These are phyloP conservation scores for Trichoderma parareesei DNA, from an alignment of 495 filamentous ascomycete genomes.

Conservation along the genomic window DNA sequence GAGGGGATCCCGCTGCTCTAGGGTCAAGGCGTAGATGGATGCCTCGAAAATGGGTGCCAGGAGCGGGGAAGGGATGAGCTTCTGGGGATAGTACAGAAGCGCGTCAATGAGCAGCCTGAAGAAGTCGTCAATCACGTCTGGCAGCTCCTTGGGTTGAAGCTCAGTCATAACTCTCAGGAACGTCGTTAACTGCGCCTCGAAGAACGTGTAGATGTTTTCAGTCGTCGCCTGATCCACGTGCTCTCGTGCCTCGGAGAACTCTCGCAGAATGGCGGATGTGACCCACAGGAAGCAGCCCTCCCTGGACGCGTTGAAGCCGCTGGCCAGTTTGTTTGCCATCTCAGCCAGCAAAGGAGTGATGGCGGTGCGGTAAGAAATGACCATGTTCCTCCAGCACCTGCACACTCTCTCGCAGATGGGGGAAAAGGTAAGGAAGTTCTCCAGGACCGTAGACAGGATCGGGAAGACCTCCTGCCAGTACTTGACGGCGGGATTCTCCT, in stretches of 20 bases:
- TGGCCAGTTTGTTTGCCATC: conserved; percentile 78
- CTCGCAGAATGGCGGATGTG: conserved; percentile 85
- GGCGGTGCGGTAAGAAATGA: conserved; percentile 86
- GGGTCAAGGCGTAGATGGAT: conserved; percentile 69
- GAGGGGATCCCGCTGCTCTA: conserved; percentile 85
- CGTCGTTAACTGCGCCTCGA: conserved; percentile 79
- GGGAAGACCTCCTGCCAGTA: conserved; percentile 93
- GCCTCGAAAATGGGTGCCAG: conserved; percentile 79
- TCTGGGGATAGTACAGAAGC: conserved; percentile 81
- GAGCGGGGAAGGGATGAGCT: conserved; percentile 66
- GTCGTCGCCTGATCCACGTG: conserved; percentile 75
- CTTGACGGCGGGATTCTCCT: conserved; percentile 84
- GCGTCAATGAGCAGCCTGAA: conserved; percentile 88
- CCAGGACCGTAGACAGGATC: conserved; percentile 70
- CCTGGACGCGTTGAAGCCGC: conserved; percentile 72
- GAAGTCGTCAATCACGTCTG: conserved; percentile 98
- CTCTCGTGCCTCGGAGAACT: conserved; percentile 85
- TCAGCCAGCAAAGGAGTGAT: conserved; percentile 77
- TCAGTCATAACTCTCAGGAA: conserved; percentile 87
- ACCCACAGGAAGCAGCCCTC: conserved; percentile 98
- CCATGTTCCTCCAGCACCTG: conserved; percentile 91
- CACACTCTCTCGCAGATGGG: conserved; percentile 92
- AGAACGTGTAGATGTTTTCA: conserved; percentile 86
- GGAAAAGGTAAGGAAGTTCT: conserved; percentile 72
- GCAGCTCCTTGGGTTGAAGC: conserved; percentile 74